These are phyloP conservation scores for Cordia subcordata DNA, from an alignment of 257 asterid genomes.

Conservation along the genomic window DNA sequence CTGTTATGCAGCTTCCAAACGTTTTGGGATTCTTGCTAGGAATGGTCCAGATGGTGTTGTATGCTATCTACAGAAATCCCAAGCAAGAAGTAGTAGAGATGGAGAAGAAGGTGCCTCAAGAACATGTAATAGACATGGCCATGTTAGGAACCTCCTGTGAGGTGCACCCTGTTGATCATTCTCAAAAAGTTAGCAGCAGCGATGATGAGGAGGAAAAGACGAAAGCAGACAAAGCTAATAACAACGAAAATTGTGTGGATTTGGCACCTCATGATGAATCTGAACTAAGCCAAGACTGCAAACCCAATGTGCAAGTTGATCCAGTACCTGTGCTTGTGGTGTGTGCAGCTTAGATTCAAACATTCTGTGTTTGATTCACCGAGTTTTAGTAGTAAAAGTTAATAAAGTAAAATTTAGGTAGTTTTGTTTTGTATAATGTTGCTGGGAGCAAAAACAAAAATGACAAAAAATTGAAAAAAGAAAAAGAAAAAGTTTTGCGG, in stretches of 20 bases:
- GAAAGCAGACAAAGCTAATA: neutral
- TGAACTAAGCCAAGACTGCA: slow-evolving; percentile 19
- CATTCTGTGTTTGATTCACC: neutral
- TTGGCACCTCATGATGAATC: neutral
- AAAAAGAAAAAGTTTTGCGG: too few species aligned
- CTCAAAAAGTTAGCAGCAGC: neutral
- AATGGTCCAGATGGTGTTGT: slow-evolving; percentile 54
- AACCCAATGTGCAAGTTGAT: slow-evolving; percentile 23
- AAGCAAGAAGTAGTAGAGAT: slow-evolving; percentile 8
- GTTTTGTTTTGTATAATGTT: neutral
- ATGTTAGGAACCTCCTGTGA: slow-evolving; percentile 40
- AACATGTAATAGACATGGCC: slow-evolving; percentile 29
- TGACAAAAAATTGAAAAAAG: too few species aligned
- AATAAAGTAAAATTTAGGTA: neutral
- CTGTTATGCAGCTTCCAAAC: slow-evolving; percentile 65
- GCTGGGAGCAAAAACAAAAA: too few species aligned
- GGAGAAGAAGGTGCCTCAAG: slow-evolving; percentile 23
- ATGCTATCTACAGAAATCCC: slow-evolving; percentile 40
- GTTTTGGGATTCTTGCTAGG: slow-evolving; percentile 67
- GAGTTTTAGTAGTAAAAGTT: neutral
- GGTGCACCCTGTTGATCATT: slow-evolving; percentile 22
- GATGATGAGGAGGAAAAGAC: neutral
- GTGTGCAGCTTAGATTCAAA: slow-evolving; percentile 29
- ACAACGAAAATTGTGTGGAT: neutral
- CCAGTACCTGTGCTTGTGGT: slow-evolving; percentile 29